Percentiles rank a stretch among this genome's conserved stretches.
phyloP scores from a whole-genome alignment of 257 asterid species.

The Solanum clarkiae region DNA sequence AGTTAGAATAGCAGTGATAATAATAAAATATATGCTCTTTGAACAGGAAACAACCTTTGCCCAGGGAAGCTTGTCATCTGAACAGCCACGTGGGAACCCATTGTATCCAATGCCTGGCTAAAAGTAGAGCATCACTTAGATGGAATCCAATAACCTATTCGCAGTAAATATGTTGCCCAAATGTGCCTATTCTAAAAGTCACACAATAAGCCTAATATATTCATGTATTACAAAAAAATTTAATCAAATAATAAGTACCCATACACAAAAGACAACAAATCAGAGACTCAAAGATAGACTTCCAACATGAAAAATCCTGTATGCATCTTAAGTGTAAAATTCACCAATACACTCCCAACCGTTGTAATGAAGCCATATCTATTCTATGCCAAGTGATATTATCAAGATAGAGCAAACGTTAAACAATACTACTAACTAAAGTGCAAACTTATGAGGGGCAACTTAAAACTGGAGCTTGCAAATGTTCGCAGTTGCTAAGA shows the following conservation, averaged over 20 bases:
- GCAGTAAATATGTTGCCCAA: neutral
- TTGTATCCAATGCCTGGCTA: slow-evolving; percentile 81
- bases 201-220: neutral
- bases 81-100: slow-evolving; percentile 95
- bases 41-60: slow-evolving; percentile 47
- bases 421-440: neutral
- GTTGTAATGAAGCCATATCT: neutral
- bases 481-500: neutral
- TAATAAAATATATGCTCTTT: neutral
- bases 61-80: slow-evolving; percentile 94
- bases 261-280: neutral
- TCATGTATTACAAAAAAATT: neutral
- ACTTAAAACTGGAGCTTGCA: neutral
- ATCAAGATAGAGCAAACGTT: neutral
- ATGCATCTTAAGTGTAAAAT: neutral
- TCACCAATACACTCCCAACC: neutral
- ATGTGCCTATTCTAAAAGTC: neutral
- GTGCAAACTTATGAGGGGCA: neutral
- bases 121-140: slow-evolving; percentile 2
- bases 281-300: neutral
- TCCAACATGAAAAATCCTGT: neutral
- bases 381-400: neutral
- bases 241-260: neutral
- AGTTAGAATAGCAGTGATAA: slow-evolving; percentile 3
- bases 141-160: neutral